Evolutionary conservation across 1,284 basidiomycete species (phyloP).

Genomic region (Heterobasidion parviporum): DNA sequence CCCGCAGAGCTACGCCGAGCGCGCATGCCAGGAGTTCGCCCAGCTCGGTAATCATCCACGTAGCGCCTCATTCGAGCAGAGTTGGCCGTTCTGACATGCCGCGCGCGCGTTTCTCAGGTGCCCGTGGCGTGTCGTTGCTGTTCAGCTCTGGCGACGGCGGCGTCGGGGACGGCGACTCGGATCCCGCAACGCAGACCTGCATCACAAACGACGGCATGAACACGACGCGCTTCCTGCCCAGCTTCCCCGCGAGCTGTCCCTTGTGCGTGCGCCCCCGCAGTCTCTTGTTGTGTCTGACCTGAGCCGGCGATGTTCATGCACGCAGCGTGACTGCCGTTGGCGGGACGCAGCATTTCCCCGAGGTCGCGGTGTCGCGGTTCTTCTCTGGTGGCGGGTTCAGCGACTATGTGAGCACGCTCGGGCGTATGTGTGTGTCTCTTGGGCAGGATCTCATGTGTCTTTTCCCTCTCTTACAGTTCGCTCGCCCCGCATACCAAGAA

Average conservation of each 20-base stretch:
- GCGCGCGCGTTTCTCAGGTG: slow-evolving; percentile 26
- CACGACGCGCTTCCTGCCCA: slow-evolving; percentile 45
- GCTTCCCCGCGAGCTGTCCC: slow-evolving; percentile 50
- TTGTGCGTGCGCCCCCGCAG: slow-evolving; percentile 24
- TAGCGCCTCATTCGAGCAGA: background rate
- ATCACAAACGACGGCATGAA: slow-evolving; percentile 52
- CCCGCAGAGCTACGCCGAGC: slow-evolving; percentile 49
- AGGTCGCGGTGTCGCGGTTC: slow-evolving; percentile 34
- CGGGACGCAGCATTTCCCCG: slow-evolving; percentile 47
- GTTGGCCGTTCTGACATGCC: background rate
- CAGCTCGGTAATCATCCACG: slow-evolving; percentile 35
- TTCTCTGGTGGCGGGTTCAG: slow-evolving; percentile 69
- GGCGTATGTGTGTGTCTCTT: background rate
- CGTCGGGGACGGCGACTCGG: slow-evolving; percentile 49
- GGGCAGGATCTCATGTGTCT: background rate
- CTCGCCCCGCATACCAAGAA: slow-evolving; percentile 48
- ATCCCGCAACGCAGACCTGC: slow-evolving; percentile 45
- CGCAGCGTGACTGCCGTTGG: slow-evolving; percentile 54
- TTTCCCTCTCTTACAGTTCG: slow-evolving; percentile 29
- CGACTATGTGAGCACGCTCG: slow-evolving; percentile 32
- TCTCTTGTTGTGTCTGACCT: slow-evolving; percentile 8
- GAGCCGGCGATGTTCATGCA: background rate
- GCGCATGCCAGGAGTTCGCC: slow-evolving; percentile 59
- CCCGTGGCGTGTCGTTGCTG: slow-evolving; percentile 53
- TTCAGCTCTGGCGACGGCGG: slow-evolving; percentile 64